These are phyloP conservation scores for Boletus coffeatus DNA, from an alignment of 1,284 basidiomycete species.

Conservation along the genomic window DNA sequence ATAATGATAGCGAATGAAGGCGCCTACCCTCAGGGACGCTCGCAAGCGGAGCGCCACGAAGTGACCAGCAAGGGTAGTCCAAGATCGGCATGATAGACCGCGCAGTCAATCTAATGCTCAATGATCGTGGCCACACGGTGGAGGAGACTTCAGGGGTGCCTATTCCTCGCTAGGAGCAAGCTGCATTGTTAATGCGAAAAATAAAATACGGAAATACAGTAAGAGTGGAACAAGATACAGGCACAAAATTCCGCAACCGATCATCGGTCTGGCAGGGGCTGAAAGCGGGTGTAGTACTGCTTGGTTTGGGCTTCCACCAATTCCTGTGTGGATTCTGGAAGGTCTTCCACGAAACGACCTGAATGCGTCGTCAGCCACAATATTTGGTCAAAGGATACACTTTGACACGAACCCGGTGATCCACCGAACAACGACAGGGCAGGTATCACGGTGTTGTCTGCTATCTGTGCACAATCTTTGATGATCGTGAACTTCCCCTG, in stretches of 20 bases:
- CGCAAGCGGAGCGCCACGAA: not conserved
- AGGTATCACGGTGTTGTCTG: conserved; percentile 89
- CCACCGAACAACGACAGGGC: conserved; percentile 84
- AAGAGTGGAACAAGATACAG: not conserved
- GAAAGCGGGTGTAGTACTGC: conserved; percentile 67
- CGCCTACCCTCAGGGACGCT: not conserved
- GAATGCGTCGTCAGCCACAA: conserved; percentile 6
- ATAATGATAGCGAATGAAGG: not conserved
- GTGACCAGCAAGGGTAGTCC: not conserved
- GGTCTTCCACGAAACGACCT: conserved; percentile 79
- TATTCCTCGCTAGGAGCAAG: not conserved
- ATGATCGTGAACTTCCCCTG: conserved; percentile 97
- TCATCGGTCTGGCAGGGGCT: conserved; percentile 34
- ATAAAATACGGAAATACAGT: conserved; percentile 4
- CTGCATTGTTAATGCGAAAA: not conserved
- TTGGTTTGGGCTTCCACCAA: conserved; percentile 76
- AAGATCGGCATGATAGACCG: not conserved
- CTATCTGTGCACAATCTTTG: conserved; percentile 90
- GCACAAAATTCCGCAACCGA: not conserved
- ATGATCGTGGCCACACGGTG: not conserved
- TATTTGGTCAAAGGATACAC: not conserved
- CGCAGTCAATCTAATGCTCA: not conserved
- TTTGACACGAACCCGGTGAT: conserved; percentile 64
- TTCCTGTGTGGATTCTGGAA: conserved; percentile 89
- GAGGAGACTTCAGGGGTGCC: not conserved